Base-by-base conservation (phyloP, 1,284 basidiomycete genomes). In the Lentinula novae-zelandiae region DNA sequence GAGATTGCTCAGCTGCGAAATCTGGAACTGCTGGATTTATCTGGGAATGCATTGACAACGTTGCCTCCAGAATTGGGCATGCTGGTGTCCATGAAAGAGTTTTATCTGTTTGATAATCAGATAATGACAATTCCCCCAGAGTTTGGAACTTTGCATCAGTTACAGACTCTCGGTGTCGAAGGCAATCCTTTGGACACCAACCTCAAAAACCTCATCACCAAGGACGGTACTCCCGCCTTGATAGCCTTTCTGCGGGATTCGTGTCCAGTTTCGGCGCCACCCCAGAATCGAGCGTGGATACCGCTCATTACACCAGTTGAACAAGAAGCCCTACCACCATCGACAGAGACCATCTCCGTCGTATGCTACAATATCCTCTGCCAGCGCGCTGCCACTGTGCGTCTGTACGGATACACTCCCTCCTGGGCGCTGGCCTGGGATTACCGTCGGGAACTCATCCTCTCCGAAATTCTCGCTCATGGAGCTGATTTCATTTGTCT, bases 311-410 rank as follows among this genome's bases (percentile, higher is more conserved):
- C 86, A 0, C 84, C 87, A 46, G 74, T 82, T n/a, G 89, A 90
- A 69, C 83, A 64, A 44, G 51, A 58, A 34, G 73, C 76, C 57
- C 71, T 75, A 33, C 86, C 92, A 63, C 80, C 87, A 6, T 76
- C 78, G 39, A 73, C 80, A 8, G 89, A 92, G 73, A 86, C 86
- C 6, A 90, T 98, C 76, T 91, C 86, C 61, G 83, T 93, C 33
- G 78, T 98, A 46, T 92, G 84, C 70, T 98, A 96, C 82, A 99
- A 99, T 75, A 95, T 98, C 65, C 86, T 99, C 12, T 97, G 94
- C 74, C 93, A 96, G 70, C 86, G 87, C 71, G 92, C 87, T 70
- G 97, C 97, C 15, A 96, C 96, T 27, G 85, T 90, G 68, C 82
- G 87, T 65, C 79, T 98, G 75, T 99, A 99, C 74, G 95, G 95